Evolutionary conservation across 805 yeast species (phyloP), one percentile per base, ranked within the genome.

Genomic region (Yamadazyma sp.): DNA sequence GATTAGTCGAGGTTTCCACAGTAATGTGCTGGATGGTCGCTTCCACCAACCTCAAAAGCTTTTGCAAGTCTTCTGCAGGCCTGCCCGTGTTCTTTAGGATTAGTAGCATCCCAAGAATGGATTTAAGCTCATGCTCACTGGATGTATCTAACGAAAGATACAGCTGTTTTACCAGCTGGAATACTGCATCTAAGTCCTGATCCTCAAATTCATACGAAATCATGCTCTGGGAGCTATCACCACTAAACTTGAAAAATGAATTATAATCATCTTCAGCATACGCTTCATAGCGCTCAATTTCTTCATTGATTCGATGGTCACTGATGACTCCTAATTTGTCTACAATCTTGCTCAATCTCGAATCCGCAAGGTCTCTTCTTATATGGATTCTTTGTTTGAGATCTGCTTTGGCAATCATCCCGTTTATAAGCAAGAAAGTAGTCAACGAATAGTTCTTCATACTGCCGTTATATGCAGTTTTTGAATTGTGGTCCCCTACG

Each of bases 261-360:
- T 51, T 50, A 37, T 55, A 63, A 40, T 68, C 74, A 17, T 64
- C 71, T 38, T 63, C 70, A 1, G 69, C 72, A 37, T 45, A 58
- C 3, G 45, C 53, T 41, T 67, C 70, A 41, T 63, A 69, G 30
- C 55, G 57, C 16, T 64, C 67, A 16, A 67, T 63, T 35, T 63
- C 70, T 19, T 60, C 62, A 30, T 58, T 54, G 35, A 66, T 53
- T 40, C 62, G 49, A 6, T 44, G 50, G 42, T 62, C 61, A 28
- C 59, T 48, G 14, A 69, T 41, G 1, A 47, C 54, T 33, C 48
- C 54, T 12, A 69, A 41, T 42, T 63, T 66, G 32, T 65, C 67
- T 27, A 66, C 58, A 4, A 69, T 54, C 37, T 57, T 53, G n/a
- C 48, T 41, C 21, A 69, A 41, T 6, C 68, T 46, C 1, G 70